Base-by-base conservation (phyloP, 202 grass and related monocot genomes). In the Bolboschoenoplectus hybrid region DNA sequence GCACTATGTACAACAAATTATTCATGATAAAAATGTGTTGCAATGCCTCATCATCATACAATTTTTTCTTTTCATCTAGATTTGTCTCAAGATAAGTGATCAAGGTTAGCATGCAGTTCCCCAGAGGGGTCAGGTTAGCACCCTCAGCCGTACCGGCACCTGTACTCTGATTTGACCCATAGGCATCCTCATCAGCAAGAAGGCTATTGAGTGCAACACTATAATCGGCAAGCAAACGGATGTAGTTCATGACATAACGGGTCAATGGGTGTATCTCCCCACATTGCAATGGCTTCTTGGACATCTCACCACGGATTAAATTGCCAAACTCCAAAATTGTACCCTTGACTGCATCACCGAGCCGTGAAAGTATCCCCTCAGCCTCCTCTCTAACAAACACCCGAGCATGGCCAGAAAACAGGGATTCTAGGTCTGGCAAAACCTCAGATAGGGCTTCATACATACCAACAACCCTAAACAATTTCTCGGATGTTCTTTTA, bases 1-100 rank as follows among this genome's bases (percentile, higher is more conserved):
- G 97, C 34, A 97, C 90, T 84, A 99, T 92, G 64, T 99, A 99
- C 85, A 88, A 74, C 36, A 94, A 85, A 63, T 99, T 99, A 84
- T 97, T 99, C 97, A 99, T 99, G 72, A 99, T 88, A 53, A 94
- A 99, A 71, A 99, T 92, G 46, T 94, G 91, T 81, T 94, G 94
- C 38, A 99, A 82, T 2, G 88, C 93, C 46, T 88, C 92, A 66
- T 96, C 97, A 47, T 96, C 94, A 65, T 97, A 96, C 62, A 97
- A 83, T 84, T 87, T 92, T 0, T 89, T 80, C 80, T 97, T 99
- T 75, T 91, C 94, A 62, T 94, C 90, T 62, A 99, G 85, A 83
- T 99, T 99, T 79, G 72, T 14, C 61, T 93, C 88, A 9, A 97
- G 88, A 63, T 90, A 87, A 50, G 92, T 88, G 62, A 99, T 92